phyloP scores from a whole-genome alignment of 805 yeast species.

The Lipomyces spencermartinsiae region DNA sequence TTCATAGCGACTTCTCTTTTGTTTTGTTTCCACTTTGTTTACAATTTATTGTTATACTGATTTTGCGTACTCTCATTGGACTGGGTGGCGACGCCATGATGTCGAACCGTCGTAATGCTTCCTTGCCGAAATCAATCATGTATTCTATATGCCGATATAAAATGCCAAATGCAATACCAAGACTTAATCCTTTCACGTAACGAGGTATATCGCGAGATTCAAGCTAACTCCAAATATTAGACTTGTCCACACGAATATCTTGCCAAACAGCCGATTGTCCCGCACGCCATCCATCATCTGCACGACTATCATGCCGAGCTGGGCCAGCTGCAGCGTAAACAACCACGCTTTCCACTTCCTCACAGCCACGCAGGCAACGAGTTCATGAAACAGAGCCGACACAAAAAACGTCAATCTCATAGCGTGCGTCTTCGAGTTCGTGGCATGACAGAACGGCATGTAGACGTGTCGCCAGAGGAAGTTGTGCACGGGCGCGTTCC shows the following conservation, averaged over 20 bases:
- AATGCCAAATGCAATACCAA: too few relatives aligned
- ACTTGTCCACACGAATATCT: conserved; percentile 17
- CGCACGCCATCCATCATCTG: conserved; percentile 13
- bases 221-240: conserved; percentile 12
- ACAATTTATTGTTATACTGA: not conserved
- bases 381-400: conserved; percentile 19
- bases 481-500: conserved; percentile 24
- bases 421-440: conserved; percentile 12
- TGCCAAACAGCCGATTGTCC: conserved; percentile 11
- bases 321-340: conserved; percentile 15
- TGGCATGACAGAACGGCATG: conserved; percentile 4
- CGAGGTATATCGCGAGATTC: conserved; percentile 10
- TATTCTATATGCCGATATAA: not conserved
- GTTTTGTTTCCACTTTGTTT: not conserved
- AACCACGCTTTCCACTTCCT: conserved; percentile 12
- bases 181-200: not conserved
- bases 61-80: not conserved
- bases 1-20: not conserved
- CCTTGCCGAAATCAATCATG: not conserved
- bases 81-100: not conserved
- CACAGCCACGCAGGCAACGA: conserved; percentile 13
- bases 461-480: conserved; percentile 25
- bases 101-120: not conserved
- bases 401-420: conserved; percentile 15
- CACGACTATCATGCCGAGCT: conserved; percentile 14